Base-by-base conservation (phyloP, 176 grass and related monocot species). In the Triticum timopheevii region DNA sequence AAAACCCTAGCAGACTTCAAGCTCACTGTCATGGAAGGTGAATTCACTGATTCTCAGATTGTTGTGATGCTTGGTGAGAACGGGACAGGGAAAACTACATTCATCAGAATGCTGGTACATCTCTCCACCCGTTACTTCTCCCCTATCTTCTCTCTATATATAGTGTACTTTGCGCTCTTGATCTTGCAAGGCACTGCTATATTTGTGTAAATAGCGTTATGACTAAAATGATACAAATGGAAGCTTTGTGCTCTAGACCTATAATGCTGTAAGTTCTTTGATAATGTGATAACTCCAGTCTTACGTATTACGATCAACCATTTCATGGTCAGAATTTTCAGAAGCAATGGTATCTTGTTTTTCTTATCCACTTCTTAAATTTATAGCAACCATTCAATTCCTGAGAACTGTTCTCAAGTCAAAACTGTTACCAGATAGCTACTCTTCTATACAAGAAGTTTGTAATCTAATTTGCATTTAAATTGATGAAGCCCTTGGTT, bases 41-140 rank as follows among this genome's bases (percentile, higher is more conserved):
- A 98, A 81, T 98, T 98, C 79, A 95, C 93, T 34, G 93, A 95
- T 93, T 95, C 91, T 63, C 93, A 95, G 79, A 95, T 98, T 62
- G 80, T 98, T 84, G 93, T 98, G 38, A 95, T 98, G 95, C 91
- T 98, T 78, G 95, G 95, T 80, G 95, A 98, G 84, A 98, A 98
- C 27, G 95, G 93, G 10, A 98, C 93, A 54, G 93, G 95, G 47
- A 98, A 98, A 78, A 98, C 95, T 74, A 98, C 95, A 69, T 98
- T 98, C 68, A 93, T 95, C 65, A 63, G 90, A 81, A 93, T 95
- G 91, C 83, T 95, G 95, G 93, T 95, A 93, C 52, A 49, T 81
- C 24, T 20, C 27, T 64, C 44, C 42, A 35, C 24, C 39, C 3
- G 1, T 70, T 70, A 8, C 67, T 39, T 13, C 33, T 20, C 34